Evolutionary conservation across 2,329 filamentous ascomycete species (phyloP), one percentile per base, ranked within the genome.

Genomic region (Sporothrix dimorphospora): DNA sequence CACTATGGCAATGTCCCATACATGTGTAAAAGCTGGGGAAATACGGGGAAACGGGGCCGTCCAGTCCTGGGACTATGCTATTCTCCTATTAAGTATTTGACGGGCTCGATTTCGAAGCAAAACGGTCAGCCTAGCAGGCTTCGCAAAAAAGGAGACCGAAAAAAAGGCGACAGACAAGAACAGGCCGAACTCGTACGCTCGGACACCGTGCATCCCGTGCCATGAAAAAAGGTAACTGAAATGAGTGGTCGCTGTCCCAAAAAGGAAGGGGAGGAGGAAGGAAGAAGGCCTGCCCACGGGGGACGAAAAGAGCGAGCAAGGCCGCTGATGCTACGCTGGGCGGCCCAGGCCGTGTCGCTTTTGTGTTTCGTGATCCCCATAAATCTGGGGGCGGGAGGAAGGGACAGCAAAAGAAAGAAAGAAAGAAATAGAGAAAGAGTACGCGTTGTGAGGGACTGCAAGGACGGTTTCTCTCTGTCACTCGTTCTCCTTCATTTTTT

Each of bases 271-370:
- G 34, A 14, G 59, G 59, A 53, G 11, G n/a, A 40, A 40, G 38
- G 24, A 27, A 6, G 19, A 19, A 8, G 21, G 34, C 9, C 16
- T 42, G 34, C 4, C 9, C n/a, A 42, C n/a, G 34, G 57, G 19
- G 57, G 57, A n/a, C 9, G 34, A 38, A 45, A 27, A 24, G 24
- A 47, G 24, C 12, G 40, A 70, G 12, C 16, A 63, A 30, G 42
- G 55, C 69, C 55, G 55, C 27, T 65, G 27, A 47, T 71, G 69
- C 57, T 21, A 65, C 57, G 30, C 57, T 71, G 57, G 27, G n/a
- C 69, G 69, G 69, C 42, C 69, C 57, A 71, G 34, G 45, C 69
- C 57, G 57, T 27, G 57, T 55, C 30, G 55, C 55, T 24, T 71
- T 63, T 42, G 55, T 63, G 69, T 53, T 63, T 63, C 53, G 42